Percentiles rank a stretch among this genome's conserved stretches.
These are phyloP conservation scores for Dioscorea dumetorum DNA, from an alignment of 106 monocot species.

Conservation along the genomic window DNA sequence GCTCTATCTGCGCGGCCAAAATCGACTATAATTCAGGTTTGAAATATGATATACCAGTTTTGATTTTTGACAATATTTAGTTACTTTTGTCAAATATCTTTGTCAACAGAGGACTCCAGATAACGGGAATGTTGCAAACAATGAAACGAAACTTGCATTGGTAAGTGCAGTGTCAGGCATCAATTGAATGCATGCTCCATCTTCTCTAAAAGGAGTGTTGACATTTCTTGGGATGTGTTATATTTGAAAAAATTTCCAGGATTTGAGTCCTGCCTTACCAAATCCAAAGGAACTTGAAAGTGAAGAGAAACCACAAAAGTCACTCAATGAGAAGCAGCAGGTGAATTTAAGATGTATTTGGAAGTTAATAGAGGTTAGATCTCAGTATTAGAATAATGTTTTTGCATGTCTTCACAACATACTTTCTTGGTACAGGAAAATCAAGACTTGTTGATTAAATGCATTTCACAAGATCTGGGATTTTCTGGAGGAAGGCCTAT, in stretches of 20 bases:
- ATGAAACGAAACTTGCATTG: slow-evolving; percentile 39
- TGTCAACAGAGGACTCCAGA: slow-evolving; percentile 70
- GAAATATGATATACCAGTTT: not conserved
- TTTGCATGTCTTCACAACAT: not conserved
- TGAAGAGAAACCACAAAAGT: slow-evolving; percentile 97
- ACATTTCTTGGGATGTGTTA: not conserved
- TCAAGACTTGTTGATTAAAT: slow-evolving; percentile 32
- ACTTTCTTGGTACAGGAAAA: slow-evolving; percentile 25
- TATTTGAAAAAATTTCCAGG: slow-evolving; percentile 22
- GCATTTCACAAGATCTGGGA: slow-evolving; percentile 34
- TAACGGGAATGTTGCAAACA: slow-evolving; percentile 49
- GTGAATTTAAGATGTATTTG: slow-evolving; percentile 15
- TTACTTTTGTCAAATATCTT: slow-evolving; percentile 1
- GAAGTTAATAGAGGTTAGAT: not conserved
- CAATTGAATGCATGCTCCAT: not conserved
- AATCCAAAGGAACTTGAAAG: slow-evolving; percentile 58
- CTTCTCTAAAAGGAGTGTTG: slow-evolving; percentile 1
- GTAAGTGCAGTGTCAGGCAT: slow-evolving; percentile 25
- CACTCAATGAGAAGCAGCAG: slow-evolving; percentile 96
- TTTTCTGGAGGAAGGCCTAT: slow-evolving; percentile 24
- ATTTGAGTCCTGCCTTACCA: slow-evolving; percentile 35
- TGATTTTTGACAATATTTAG: not conserved
- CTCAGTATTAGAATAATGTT: not conserved
- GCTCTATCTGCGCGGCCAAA: slow-evolving; percentile 56
- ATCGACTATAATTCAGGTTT: slow-evolving; percentile 59